A percentile compares a stretch with the other conserved stretches of the same genome.
These are phyloP conservation scores for Darksidea phi DNA, from an alignment of 495 filamentous ascomycete genomes.

Conservation along the genomic window DNA sequence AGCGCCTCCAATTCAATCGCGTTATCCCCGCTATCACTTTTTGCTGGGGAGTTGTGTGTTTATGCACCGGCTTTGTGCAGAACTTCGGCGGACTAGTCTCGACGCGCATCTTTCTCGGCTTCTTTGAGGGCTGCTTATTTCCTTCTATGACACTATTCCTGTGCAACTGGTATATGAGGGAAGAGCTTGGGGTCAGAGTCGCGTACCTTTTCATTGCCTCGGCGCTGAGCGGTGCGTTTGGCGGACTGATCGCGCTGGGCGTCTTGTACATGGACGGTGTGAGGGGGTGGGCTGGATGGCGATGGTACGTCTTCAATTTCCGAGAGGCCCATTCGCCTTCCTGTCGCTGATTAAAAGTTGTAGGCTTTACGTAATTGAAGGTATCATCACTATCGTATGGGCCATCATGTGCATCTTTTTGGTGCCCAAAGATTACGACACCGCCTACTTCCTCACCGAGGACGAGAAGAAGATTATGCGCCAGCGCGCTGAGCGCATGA, in stretches of 20 bases:
- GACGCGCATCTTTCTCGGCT: constrained; percentile 27
- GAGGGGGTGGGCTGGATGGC: constrained; percentile 19
- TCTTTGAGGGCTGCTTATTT: constrained; percentile 35
- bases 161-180: constrained; percentile 33
- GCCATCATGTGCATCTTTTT: constrained; percentile 40
- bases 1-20: constrained; percentile 33
- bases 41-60: constrained; percentile 32
- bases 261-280: constrained; percentile 35
- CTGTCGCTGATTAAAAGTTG: background rate
- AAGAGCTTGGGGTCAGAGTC: constrained; percentile 30
- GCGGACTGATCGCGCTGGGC: constrained; percentile 28
- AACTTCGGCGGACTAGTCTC: constrained; percentile 25
- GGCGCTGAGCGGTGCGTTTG: constrained; percentile 31
- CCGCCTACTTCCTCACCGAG: constrained; percentile 39
- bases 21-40: constrained; percentile 35
- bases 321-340: background rate
- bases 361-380: constrained; percentile 48
- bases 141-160: constrained; percentile 32
- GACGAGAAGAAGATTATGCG: constrained; percentile 33
- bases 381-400: constrained; percentile 41
- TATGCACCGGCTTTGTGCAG: constrained; percentile 33
- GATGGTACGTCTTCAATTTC: constrained; percentile 35
- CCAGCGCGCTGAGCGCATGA: constrained; percentile 26
- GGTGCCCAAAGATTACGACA: constrained; percentile 43
- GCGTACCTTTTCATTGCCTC: constrained; percentile 32